A percentile compares a stretch with the other conserved stretches of the same genome.
phyloP scores from a whole-genome alignment of 192 early-diverging fungal genomes.

The Coemansia interrupta region DNA sequence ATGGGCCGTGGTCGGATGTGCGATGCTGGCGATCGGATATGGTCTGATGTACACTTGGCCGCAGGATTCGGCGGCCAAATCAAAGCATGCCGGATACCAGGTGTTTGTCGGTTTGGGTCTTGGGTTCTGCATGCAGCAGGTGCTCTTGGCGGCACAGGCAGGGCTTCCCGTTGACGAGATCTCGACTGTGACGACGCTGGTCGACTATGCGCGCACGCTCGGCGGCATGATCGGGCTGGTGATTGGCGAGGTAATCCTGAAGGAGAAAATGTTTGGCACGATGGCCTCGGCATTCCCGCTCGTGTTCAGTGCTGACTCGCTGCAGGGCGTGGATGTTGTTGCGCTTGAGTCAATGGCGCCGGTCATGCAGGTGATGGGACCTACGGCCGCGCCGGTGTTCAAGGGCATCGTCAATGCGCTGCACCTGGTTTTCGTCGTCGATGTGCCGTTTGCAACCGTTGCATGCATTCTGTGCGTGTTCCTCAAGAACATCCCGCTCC shows the following conservation, averaged over 20 bases:
- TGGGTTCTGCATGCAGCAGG: constrained; percentile 51
- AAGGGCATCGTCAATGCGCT: constrained; percentile 36
- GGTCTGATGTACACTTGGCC: constrained; percentile 48
- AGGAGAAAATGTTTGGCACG: constrained; percentile 43
- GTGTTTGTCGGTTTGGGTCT: constrained; percentile 43
- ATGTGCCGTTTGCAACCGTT: constrained; percentile 44
- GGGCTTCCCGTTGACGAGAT: constrained; percentile 39
- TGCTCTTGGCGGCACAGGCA: constrained; percentile 41
- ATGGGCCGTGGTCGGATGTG: constrained; percentile 36
- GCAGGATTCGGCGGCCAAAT: constrained; percentile 9
- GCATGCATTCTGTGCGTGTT: constrained; percentile 45
- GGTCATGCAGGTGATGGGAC: constrained; percentile 26
- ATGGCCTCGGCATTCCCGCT: constrained; percentile 18
- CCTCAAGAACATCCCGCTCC: constrained; percentile 37
- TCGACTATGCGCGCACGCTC: constrained; percentile 49
- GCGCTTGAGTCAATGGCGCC: constrained; percentile 32
- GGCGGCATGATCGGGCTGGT: constrained; percentile 54
- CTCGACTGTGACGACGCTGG: constrained; percentile 46
- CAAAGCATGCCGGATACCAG: constrained; percentile 30
- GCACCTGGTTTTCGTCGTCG: constrained; percentile 39
- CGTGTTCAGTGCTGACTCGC: constrained; percentile 5
- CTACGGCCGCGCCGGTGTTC: constrained; percentile 18
- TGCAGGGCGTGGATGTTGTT: constrained; percentile 40
- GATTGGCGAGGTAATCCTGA: constrained; percentile 44
- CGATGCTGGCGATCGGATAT: constrained; percentile 38